Conservation (phyloP, 2,329 filamentous ascomycete genomes). For the Cladosporium sp. region DNA sequence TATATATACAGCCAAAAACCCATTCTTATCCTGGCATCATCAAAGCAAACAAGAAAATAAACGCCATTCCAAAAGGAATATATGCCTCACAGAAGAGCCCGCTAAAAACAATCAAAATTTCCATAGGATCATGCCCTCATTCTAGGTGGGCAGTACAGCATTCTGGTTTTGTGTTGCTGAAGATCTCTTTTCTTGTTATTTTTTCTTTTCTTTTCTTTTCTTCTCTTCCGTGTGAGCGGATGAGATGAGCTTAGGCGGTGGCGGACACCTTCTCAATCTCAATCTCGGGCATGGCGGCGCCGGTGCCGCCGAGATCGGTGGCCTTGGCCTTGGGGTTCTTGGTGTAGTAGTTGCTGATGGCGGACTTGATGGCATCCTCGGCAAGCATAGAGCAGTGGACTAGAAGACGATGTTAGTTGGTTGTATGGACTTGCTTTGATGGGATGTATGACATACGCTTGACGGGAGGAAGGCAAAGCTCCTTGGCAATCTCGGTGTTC, state of each 20-base stretch:
- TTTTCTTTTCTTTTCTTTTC: not conserved
- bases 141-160: not conserved
- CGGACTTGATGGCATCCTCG: conserved; percentile 88
- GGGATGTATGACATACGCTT: conserved; percentile 55
- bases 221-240: not conserved
- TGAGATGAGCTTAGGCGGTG: conserved; percentile 6
- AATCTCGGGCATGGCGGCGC: conserved; percentile 61
- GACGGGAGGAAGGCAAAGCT: conserved; percentile 81
- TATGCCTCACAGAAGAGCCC: conserved; percentile 7
- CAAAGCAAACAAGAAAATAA: not conserved
- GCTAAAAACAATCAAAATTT: conserved; percentile 11
- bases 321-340: conserved; percentile 74
- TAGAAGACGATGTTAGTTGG: conserved; percentile 29
- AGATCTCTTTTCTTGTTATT: not conserved
- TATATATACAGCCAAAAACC: conserved; percentile 8
- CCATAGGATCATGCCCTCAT: not conserved
- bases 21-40: not conserved
- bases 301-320: conserved; percentile 74
- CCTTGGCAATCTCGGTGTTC: conserved; percentile 98
- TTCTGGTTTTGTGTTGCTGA: conserved; percentile 4
- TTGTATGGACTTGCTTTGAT: conserved; percentile 34
- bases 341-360: conserved; percentile 84
- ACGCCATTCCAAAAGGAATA: not conserved
- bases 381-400: conserved; percentile 91
- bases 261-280: conserved; percentile 52